Percentiles rank a stretch among this genome's conserved stretches.
These are phyloP conservation scores for Aspergillus pseudoviridinutans DNA, from an alignment of 2,329 filamentous ascomycete genomes.

Conservation along the genomic window DNA sequence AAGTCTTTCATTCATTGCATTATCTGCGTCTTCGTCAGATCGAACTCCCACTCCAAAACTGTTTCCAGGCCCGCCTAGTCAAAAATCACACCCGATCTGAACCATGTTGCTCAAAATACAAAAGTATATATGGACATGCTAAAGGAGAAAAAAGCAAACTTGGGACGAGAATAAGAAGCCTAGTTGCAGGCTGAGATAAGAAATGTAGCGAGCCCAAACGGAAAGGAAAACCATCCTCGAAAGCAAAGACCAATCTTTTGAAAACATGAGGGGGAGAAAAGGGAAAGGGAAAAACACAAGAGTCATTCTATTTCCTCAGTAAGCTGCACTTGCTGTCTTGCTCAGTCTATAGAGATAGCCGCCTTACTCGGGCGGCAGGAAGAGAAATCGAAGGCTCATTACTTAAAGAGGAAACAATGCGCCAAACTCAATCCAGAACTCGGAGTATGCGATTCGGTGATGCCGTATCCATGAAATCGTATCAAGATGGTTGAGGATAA, in stretches of 20 bases:
- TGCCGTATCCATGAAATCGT: background rate
- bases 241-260: slow-evolving; percentile 5
- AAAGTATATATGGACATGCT: background rate
- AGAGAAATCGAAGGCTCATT: background rate
- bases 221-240: slow-evolving; percentile 3
- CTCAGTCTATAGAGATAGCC: slow-evolving; percentile 21
- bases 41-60: background rate
- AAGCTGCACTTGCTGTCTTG: slow-evolving; percentile 11
- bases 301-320: slow-evolving; percentile 18
- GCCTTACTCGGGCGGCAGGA: slow-evolving; percentile 8
- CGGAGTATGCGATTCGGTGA: background rate
- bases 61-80: background rate
- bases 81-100: background rate
- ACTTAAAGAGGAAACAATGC: background rate
- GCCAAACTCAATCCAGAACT: slow-evolving; percentile 1
- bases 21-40: background rate
- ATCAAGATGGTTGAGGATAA: slow-evolving; percentile 3
- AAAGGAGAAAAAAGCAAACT: background rate
- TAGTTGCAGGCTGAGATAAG: background rate
- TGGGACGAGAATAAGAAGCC: background rate
- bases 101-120: background rate
- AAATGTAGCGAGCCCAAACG: background rate
- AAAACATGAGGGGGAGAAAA: background rate
- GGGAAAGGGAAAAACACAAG: background rate
- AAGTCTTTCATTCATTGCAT: background rate